Conservation (phyloP, 169 alveolate genomes). For the Plasmodium gonderi region DNA sequence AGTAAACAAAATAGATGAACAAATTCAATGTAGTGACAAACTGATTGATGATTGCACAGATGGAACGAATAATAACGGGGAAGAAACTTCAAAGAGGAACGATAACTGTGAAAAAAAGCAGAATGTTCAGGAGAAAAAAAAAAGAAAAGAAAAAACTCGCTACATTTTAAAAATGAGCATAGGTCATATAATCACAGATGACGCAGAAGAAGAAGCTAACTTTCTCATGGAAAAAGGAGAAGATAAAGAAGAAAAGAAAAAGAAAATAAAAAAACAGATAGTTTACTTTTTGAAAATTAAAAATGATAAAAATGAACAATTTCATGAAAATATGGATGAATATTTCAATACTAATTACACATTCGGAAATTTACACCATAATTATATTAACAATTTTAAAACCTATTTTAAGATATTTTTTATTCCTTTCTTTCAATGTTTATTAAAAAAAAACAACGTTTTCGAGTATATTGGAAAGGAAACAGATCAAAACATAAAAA, state of each 20-base stretch:
- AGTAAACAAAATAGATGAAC: neutral
- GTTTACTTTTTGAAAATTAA: constrained; percentile 50
- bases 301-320: neutral
- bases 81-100: neutral
- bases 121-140: neutral
- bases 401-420: constrained; percentile 53
- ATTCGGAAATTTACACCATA: constrained; percentile 54
- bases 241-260: neutral
- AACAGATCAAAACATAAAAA: constrained; percentile 23
- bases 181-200: constrained; percentile 11
- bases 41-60: neutral
- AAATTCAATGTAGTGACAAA: neutral
- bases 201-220: constrained; percentile 11
- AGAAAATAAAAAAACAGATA: neutral
- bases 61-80: neutral
- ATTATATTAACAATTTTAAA: constrained; percentile 69
- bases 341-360: constrained; percentile 67
- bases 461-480: constrained; percentile 35
- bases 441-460: constrained; percentile 51
- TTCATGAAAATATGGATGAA: constrained; percentile 46
- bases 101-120: neutral
- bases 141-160: neutral
- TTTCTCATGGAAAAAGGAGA: neutral
- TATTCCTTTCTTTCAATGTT: constrained; percentile 56
- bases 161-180: constrained; percentile 59